These are phyloP conservation scores for Tephrocybe sp. DNA, from an alignment of 768 basidiomycete genomes.

Conservation along the genomic window DNA sequence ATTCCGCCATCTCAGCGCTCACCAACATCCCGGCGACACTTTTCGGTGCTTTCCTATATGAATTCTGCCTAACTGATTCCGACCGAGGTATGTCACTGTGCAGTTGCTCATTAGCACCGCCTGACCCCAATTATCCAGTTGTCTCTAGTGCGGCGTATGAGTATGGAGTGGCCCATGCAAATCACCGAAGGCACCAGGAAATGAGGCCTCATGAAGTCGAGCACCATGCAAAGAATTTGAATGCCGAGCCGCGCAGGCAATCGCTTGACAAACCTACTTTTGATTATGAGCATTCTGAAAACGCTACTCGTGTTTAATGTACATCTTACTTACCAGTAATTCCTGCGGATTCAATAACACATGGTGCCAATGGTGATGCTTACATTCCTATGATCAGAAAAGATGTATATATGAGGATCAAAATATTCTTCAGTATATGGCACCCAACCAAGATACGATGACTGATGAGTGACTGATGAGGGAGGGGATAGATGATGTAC, in stretches of 20 bases:
- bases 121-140: constrained; percentile 7
- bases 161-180: constrained; percentile 8
- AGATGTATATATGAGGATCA: neutral
- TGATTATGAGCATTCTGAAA: constrained; percentile 7
- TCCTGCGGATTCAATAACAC: neutral
- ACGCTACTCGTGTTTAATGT: constrained; percentile 2
- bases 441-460: too few relatives aligned
- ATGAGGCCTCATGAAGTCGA: neutral
- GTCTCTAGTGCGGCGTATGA: constrained; percentile 13
- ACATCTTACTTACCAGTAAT: too few relatives aligned
- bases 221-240: too few relatives aligned
- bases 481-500: too few relatives aligned
- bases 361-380: neutral
- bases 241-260: constrained; percentile 3
- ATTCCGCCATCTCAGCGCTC: constrained; percentile 61
- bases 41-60: constrained; percentile 51
- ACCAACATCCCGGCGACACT: constrained; percentile 66
- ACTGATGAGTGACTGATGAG: too few relatives aligned
- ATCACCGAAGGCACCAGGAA: constrained; percentile 13
- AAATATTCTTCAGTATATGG: too few relatives aligned
- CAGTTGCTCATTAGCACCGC: neutral
- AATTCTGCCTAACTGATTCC: constrained; percentile 55
- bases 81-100: constrained; percentile 44
- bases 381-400: too few relatives aligned
- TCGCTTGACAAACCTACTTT: constrained; percentile 7